Evolutionary conservation across 192 early-diverging fungal genomes (phyloP), one percentile per base, ranked within the genome.

Genomic region (Phycomyces nitens): DNA sequence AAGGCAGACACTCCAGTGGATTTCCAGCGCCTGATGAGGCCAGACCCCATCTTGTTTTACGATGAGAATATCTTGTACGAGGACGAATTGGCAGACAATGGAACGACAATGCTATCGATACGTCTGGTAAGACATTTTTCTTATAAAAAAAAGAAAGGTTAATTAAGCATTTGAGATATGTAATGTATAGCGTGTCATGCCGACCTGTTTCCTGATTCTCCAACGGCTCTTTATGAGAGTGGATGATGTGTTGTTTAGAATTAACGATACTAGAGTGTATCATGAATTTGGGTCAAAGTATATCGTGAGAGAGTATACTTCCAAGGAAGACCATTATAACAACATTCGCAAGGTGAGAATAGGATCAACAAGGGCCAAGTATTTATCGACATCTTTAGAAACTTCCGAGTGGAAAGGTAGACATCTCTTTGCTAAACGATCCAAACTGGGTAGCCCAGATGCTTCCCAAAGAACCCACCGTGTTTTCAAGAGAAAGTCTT

Each of bases 1-100:
- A 23, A 53, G 3, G 74, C 79, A 6, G 39, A 58, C 5, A 66
- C 79, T 5, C 44, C 55, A 7, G 93, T 99, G 60, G 88, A 98
- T 75, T 79, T 94, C 22, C 84, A 86, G 7, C 80, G 82, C 53
- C 84, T 99, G 14, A 88, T 77, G 61, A 53, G 70, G 22, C 86
- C 77, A 14, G 96, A 99, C 53, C 89, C 89, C 0, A 99, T 99
- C 38, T 69, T 95, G 47, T 96, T 93, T 68, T 99, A 92, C 68
- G 95, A 96, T 72, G 94, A 99, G 63, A 85, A 94, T 53, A 85
- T 94, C 0, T 77, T 99, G 50, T 99, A 86, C 68, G 97, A 99
- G 69, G 97, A 99, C 68, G 97, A 99, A 72, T 76, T 99, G 55
- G 93, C 88, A 21, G 97, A 99, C 64, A 97, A 97, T 69, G 97